Conservation (phyloP, 2,329 filamentous ascomycete species). For the Diaporthe sp. region DNA sequence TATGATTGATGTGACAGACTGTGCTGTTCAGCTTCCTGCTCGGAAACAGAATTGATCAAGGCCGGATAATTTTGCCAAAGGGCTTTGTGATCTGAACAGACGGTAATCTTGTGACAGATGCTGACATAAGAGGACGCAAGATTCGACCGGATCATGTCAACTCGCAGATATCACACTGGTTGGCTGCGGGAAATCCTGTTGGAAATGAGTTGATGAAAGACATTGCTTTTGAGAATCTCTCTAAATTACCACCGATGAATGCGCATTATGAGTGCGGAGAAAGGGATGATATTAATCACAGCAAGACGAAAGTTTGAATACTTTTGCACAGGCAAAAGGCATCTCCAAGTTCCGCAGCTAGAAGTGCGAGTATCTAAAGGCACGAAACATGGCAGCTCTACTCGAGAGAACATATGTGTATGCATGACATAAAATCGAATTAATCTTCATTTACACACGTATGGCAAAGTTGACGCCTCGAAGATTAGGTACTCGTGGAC, state of each 20-base stretch:
- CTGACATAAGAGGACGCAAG: background rate
- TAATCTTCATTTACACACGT: background rate
- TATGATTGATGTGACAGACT: background rate
- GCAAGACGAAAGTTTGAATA: background rate
- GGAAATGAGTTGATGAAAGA: background rate
- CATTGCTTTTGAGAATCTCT: background rate
- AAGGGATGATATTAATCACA: background rate
- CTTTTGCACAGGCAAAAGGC: background rate
- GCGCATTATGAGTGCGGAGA: background rate
- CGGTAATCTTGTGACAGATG: background rate
- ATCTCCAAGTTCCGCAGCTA: background rate
- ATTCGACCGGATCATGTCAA: background rate
- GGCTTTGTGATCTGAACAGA: background rate
- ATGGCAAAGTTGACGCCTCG: background rate
- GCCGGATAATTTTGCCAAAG: background rate
- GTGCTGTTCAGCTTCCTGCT: background rate
- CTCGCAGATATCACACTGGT: background rate
- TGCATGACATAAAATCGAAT: background rate
- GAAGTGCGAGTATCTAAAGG: background rate
- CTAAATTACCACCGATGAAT: background rate
- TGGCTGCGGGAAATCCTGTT: background rate
- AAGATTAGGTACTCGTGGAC: background rate
- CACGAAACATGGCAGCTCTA: background rate
- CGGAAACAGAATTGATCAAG: background rate
- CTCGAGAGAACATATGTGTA: background rate